Evolutionary conservation across 2,329 filamentous ascomycete species (phyloP).

Genomic region (Ophiostoma quercus): DNA sequence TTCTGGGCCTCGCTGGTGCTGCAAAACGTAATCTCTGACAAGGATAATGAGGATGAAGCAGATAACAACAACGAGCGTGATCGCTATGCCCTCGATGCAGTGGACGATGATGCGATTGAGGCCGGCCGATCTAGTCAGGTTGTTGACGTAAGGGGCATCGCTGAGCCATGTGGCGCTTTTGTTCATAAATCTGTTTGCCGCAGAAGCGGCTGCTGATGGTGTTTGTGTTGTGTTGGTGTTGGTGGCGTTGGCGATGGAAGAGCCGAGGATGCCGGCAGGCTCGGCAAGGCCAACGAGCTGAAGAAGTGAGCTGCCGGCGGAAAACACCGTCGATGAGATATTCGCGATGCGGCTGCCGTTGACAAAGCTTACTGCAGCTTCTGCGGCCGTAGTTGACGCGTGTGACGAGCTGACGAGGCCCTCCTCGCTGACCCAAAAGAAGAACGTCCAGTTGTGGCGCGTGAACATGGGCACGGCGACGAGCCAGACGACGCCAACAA

Average conservation of each 20-base stretch:
- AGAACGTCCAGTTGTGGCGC: conserved; percentile 82
- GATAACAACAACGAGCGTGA: conserved; percentile 84
- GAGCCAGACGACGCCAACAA: conserved; percentile 85
- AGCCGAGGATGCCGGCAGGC: not conserved
- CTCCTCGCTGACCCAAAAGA: conserved; percentile 92
- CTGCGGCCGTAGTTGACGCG: not conserved
- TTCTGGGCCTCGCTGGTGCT: conserved; percentile 92
- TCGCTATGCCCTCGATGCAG: conserved; percentile 85
- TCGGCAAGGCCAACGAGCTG: conserved; percentile 27
- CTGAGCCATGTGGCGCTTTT: conserved; percentile 47
- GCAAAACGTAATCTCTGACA: conserved; percentile 95
- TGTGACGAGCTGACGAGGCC: conserved; percentile 39
- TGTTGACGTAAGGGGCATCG: conserved; percentile 52
- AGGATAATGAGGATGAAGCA: conserved; percentile 96
- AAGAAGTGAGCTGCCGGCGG: conserved; percentile 18
- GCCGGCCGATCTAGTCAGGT: conserved; percentile 61
- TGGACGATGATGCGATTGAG: conserved; percentile 77
- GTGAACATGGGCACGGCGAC: conserved; percentile 84
- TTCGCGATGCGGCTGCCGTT: not conserved
- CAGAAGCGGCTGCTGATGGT: not conserved
- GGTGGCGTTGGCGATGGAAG: not conserved
- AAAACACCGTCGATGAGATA: not conserved
- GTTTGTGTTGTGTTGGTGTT: not conserved
- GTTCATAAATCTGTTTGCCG: not conserved
- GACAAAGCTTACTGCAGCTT: no score